These are phyloP conservation scores for Serpula lacrymans DNA, from an alignment of 768 basidiomycete species.

Conservation along the genomic window DNA sequence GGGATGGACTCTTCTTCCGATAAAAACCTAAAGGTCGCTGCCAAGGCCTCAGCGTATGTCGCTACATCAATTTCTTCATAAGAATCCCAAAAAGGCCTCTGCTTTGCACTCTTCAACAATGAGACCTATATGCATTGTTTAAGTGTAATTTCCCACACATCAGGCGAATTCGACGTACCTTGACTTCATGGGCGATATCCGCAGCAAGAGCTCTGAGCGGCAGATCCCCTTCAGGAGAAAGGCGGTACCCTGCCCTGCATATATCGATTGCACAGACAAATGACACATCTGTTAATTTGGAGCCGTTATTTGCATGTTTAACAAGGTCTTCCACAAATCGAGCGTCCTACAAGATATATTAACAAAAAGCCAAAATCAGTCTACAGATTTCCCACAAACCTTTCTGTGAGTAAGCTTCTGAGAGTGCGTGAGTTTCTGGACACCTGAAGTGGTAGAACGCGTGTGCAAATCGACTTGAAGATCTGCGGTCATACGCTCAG, in stretches of 20 bases:
- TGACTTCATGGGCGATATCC: conserved; percentile 79
- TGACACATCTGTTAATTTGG: conserved; percentile 63
- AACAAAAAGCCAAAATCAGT: background rate
- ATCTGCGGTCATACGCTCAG: conserved; percentile 66
- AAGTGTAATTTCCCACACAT: background rate
- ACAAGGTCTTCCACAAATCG: conserved; percentile 62
- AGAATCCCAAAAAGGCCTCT: conserved; percentile 70
- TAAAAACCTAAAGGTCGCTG: conserved; percentile 67
- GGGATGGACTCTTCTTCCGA: conserved; percentile 57
- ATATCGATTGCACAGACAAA: conserved; percentile 75
- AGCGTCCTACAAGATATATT: conserved; percentile 32
- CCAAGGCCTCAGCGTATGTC: conserved; percentile 71
- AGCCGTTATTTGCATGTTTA: conserved; percentile 50
- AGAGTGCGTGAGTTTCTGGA: conserved; percentile 25
- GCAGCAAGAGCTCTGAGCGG: conserved; percentile 62
- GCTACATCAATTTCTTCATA: conserved; percentile 72
- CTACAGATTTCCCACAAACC: too few relatives aligned
- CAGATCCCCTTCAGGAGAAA: conserved; percentile 52
- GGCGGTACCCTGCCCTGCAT: conserved; percentile 62
- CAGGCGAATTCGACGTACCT: conserved; percentile 46
- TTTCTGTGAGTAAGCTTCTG: too few relatives aligned
- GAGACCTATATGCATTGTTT: conserved; percentile 14
- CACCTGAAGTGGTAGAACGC: conserved; percentile 25
- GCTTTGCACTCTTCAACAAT: conserved; percentile 27
- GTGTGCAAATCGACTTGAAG: conserved; percentile 40